Evolutionary conservation across 2,329 filamentous ascomycete genomes (phyloP), one percentile per base, ranked within the genome.

Genomic region (Xylaria sp.): DNA sequence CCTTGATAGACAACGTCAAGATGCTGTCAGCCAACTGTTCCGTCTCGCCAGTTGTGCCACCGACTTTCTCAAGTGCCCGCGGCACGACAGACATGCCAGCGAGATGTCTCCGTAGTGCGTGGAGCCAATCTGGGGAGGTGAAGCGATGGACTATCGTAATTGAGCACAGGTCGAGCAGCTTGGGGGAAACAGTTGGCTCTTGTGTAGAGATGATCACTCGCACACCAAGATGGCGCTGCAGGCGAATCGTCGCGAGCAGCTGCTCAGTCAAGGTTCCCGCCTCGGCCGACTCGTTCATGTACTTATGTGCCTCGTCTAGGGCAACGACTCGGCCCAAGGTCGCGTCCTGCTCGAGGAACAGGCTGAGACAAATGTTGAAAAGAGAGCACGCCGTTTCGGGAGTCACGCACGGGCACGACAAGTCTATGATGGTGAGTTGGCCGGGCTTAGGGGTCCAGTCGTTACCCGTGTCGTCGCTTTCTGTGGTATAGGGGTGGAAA

Each of bases 251-350:
- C 0, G 77, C 75, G 0, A 90, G 74, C 0, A 92, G 74, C 0
- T 77, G 76, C 5, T 87, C 77, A 0, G 87, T 91, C 22, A 92
- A 76, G 0, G 73, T 74, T 2, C 73, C 67, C 1, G 82, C 81
- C 39, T 86, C 84, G 0, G 76, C 68, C 0, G 80, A 79, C 0
- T 76, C 74, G 11, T 78, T 81, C 79, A 91, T 85, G 66, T 86
- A 91, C 72, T 92, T 92, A 66, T 94, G 90, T 0, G 90, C 90
- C 66, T 93, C 89, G 57, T 93, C 89, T 0, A 92, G 74, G 0
- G 87, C 88, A 13, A 92, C 71, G 37, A 92, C 75, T 4, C 84
- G 78, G 0, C 87, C 84, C 0, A 78, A 64, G 0, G 67, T 68
- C 0, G 69, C 59, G 0, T 77, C 70, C 43, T 83, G 76, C 53